These are phyloP conservation scores for Nissolia schottii DNA, from an alignment of 306 rosid species.

Conservation along the genomic window DNA sequence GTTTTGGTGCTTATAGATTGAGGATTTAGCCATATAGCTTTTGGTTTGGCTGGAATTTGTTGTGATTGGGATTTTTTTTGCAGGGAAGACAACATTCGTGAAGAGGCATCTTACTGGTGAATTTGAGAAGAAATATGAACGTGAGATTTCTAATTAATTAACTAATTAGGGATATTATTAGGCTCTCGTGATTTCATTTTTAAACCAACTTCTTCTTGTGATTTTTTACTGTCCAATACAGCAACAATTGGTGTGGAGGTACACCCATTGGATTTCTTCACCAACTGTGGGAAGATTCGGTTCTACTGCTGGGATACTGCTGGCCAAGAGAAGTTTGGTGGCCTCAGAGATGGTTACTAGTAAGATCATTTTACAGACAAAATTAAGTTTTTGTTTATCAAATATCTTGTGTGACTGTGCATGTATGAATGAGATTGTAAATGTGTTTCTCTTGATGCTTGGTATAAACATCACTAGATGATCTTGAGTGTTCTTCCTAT, in stretches of 20 bases:
- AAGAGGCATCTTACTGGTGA: conserved; percentile 81
- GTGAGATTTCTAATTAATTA: conserved; percentile 26
- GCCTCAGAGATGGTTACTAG: conserved; percentile 79
- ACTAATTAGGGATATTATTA: background rate
- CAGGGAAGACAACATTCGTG: conserved; percentile 81
- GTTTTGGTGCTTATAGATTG: too few species aligned
- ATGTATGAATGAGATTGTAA: too few species aligned
- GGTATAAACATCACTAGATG: too few species aligned
- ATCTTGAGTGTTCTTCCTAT: too few species aligned
- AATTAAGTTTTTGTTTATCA: too few species aligned
- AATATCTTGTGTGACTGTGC: too few species aligned
- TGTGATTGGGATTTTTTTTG: background rate
- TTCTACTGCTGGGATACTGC: conserved; percentile 89
- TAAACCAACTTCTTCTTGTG: background rate
- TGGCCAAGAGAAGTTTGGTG: conserved; percentile 78
- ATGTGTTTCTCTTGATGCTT: too few species aligned
- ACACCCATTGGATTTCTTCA: conserved; percentile 72
- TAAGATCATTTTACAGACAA: conserved; percentile 13
- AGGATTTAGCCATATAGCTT: background rate
- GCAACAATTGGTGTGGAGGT: conserved; percentile 87
- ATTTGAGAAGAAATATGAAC: conserved; percentile 77
- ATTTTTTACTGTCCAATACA: background rate
- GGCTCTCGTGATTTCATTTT: too few species aligned
- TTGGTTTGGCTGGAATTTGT: background rate
- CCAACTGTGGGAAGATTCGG: conserved; percentile 71